Evolutionary conservation across 2,329 filamentous ascomycete genomes (phyloP), one percentile per base, ranked within the genome.

Genomic region (Cladosporium sp.): DNA sequence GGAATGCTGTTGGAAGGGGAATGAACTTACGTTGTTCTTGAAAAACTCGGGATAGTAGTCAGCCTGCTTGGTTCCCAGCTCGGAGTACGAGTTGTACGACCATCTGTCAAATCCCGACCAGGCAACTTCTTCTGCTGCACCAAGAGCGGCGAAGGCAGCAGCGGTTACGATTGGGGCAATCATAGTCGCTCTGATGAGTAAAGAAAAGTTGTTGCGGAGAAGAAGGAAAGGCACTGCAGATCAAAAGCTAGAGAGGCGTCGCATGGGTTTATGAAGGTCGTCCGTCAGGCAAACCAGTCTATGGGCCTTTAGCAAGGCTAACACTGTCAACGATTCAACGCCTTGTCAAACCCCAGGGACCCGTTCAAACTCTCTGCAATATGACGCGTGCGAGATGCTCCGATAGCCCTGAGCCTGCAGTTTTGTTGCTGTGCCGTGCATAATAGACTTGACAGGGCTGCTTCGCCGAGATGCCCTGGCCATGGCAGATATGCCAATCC

Each of bases 51-150:
- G 60, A 14, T 54, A 43, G 23, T 56, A 36, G 25, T 56, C 48
- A 18, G 49, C 48, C 36, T 63, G 60, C 18, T 63, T 63, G 21
- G 60, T 56, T 30, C 60, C 60, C 32, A 63, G 34, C 48, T 54
- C 34, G 10, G 49, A 56, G 6, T 63, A 63, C 16, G 60, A 54
- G 49, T 63, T 63, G 16, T 39, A 43, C 7, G 49, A 56, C 60
- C 60, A 63, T 23, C 49, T 43, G 32, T 63, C 60, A 26, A 63
- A 63, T 2, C 60, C 60, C 2, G 60, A 63, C 60, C 60, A 63
- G n/a, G 60, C 49, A 18, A 63, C 60, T 30, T 54, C 34, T 14
- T 63, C 49, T 46, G 60, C 60, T 26, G 36, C 36, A 21, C 23
- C 49, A 8, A 56, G 25, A 10, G 48, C 49, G 13, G 49, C 60